These are phyloP conservation scores for Termitomyces sp. DNA, from an alignment of 768 basidiomycete species.

Conservation along the genomic window DNA sequence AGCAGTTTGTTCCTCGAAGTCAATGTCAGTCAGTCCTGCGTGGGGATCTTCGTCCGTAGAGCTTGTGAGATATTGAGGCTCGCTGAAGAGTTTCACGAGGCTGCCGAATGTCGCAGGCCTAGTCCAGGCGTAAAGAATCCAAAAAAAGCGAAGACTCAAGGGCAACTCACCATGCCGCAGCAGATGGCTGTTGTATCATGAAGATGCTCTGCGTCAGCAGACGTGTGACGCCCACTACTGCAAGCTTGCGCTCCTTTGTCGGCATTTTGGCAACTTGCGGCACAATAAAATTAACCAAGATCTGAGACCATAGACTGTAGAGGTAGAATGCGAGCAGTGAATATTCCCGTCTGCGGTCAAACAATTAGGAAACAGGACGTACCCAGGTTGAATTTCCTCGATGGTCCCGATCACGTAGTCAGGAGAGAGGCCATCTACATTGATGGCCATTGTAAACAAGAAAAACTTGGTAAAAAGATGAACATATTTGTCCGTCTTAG, in stretches of 20 bases:
- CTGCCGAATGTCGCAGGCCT: slow-evolving; percentile 73
- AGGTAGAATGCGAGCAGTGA: background rate
- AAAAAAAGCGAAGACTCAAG: background rate
- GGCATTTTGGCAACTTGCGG: slow-evolving; percentile 81
- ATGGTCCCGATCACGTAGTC: slow-evolving; percentile 76
- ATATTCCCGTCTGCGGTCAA: background rate
- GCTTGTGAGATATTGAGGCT: slow-evolving; percentile 65
- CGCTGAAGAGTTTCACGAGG: slow-evolving; percentile 71
- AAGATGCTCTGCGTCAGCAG: slow-evolving; percentile 70
- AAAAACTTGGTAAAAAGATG: slow-evolving; percentile 82
- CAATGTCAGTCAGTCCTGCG: slow-evolving; percentile 68
- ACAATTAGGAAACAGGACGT: slow-evolving; percentile 19
- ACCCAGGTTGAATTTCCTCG: slow-evolving; percentile 87
- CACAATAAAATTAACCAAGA: slow-evolving; percentile 72
- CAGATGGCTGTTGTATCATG: slow-evolving; percentile 64
- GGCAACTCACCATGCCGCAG: slow-evolving; percentile 57
- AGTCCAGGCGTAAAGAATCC: background rate
- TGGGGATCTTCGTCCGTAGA: slow-evolving; percentile 44
- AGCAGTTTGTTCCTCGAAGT: slow-evolving; percentile 85
- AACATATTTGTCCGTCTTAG: slow-evolving; percentile 85
- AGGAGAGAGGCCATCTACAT: slow-evolving; percentile 69
- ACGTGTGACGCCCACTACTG: slow-evolving; percentile 74
- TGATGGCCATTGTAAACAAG: slow-evolving; percentile 69
- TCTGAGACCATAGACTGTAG: slow-evolving; percentile 67
- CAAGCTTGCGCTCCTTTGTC: slow-evolving; percentile 81